These are phyloP conservation scores for Pythium brachiatum DNA, from an alignment of 352 stramenopile species.

Conservation along the genomic window DNA sequence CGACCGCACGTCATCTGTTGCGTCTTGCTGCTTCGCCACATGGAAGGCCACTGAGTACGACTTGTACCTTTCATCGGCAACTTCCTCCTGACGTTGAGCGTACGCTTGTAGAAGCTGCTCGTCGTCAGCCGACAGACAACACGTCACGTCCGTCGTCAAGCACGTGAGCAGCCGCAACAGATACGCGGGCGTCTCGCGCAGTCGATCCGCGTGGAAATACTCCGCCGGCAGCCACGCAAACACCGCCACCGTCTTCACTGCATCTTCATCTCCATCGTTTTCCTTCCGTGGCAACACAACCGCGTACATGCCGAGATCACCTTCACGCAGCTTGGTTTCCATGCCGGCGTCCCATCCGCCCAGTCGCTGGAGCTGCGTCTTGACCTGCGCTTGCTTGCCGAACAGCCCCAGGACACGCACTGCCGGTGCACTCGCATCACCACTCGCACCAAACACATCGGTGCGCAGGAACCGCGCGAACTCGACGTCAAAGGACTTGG, in stretches of 20 bases:
- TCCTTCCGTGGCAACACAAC: constrained; percentile 58
- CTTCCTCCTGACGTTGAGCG: neutral
- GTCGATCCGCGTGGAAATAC: neutral
- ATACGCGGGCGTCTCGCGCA: neutral
- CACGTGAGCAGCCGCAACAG: neutral
- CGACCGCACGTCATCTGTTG: neutral
- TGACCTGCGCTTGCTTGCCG: constrained; percentile 56
- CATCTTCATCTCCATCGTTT: constrained; percentile 54
- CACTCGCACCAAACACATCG: constrained; percentile 48
- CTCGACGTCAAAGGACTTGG: constrained; percentile 60
- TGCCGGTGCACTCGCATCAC: neutral
- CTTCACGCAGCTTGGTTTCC: constrained; percentile 29
- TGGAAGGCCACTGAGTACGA: constrained; percentile 3
- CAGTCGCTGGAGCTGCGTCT: constrained; percentile 33
- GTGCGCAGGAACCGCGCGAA: constrained; percentile 56
- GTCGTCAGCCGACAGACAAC: neutral
- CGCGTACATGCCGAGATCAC: constrained; percentile 59
- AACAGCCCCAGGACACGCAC: constrained; percentile 52
- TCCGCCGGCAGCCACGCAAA: neutral
- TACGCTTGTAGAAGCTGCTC: neutral
- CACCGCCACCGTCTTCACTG: neutral
- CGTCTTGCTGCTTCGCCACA: neutral
- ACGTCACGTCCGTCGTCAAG: neutral
- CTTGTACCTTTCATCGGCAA: neutral
- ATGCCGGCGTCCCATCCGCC: constrained; percentile 46